Percentiles rank a stretch among this genome's conserved stretches.
phyloP scores from a whole-genome alignment of 306 rosid genomes.

The Aeschynomene evenia region DNA sequence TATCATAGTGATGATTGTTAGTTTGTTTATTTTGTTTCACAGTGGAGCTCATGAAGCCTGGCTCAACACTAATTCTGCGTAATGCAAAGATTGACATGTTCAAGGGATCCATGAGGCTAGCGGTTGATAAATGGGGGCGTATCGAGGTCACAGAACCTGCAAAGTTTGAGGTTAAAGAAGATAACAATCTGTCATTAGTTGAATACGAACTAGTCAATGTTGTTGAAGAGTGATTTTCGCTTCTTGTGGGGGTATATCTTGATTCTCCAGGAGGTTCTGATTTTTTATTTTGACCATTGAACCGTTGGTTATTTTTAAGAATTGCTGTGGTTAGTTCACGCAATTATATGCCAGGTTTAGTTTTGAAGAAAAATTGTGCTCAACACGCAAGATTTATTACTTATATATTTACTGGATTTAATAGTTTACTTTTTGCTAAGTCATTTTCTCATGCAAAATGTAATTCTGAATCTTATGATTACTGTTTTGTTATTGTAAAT shows the following conservation, averaged over 20 bases:
- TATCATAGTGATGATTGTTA: background rate
- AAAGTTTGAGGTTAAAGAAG: slow-evolving; percentile 68
- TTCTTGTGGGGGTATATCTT: slow-evolving; percentile 36
- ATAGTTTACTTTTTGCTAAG: background rate
- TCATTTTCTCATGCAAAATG: background rate
- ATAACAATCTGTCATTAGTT: slow-evolving; percentile 80
- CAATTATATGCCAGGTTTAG: slow-evolving; percentile 20
- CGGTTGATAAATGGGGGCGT: slow-evolving; percentile 90
- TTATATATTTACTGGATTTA: background rate
- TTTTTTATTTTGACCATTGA: slow-evolving; percentile 40
- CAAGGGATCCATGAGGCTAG: slow-evolving; percentile 93
- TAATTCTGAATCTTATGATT: background rate
- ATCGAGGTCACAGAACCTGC: slow-evolving; percentile 72
- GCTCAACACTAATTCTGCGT: slow-evolving; percentile 58
- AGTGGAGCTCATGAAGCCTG: slow-evolving; percentile 73
- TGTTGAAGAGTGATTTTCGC: slow-evolving; percentile 50
- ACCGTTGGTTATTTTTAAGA: slow-evolving; percentile 31
- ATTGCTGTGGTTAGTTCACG: slow-evolving; percentile 25
- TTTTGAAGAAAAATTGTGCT: slow-evolving; percentile 9
- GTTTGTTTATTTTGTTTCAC: slow-evolving; percentile 28
- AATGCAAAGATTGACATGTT: slow-evolving; percentile 96
- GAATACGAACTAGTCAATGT: slow-evolving; percentile 86
- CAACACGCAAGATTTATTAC: slow-evolving; percentile 22
- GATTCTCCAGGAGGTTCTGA: slow-evolving; percentile 30
- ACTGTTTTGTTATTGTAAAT: background rate